Percentiles rank a stretch among this genome's conserved stretches.
Conservation (phyloP, 768 basidiomycete genomes). For the Chalciporus sphaerocephalus region DNA sequence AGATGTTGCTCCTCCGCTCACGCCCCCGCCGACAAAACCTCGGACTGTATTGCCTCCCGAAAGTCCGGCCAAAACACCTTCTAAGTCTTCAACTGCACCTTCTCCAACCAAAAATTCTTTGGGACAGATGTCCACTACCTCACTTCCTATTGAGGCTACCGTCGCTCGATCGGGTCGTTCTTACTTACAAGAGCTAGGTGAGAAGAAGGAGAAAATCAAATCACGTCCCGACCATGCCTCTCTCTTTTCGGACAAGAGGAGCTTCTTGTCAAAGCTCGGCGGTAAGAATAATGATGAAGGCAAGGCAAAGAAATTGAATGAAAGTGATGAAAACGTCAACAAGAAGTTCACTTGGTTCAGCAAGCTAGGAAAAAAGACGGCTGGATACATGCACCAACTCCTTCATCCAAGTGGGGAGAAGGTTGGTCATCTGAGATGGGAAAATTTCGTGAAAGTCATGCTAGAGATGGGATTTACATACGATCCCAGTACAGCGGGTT, state of each 20-base stretch:
- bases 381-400: constrained; percentile 59
- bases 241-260: constrained; percentile 41
- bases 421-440: constrained; percentile 72
- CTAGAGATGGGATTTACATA: constrained; percentile 72
- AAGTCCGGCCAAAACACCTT: constrained; percentile 21
- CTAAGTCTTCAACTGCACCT: constrained; percentile 11
- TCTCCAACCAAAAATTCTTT: constrained; percentile 16
- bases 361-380: constrained; percentile 56
- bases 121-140: constrained; percentile 35
- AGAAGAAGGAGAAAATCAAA: constrained; percentile 64
- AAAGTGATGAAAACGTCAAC: constrained; percentile 13
- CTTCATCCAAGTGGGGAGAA: constrained; percentile 53
- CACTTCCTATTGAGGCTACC: constrained; percentile 44
- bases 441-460: constrained; percentile 78
- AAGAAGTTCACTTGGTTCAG: constrained; percentile 54
- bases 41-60: constrained; percentile 19
- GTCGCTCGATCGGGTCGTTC: constrained; percentile 66
- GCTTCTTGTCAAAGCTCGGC: constrained; percentile 50
- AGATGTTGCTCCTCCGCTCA: constrained; percentile 10
- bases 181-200: constrained; percentile 54
- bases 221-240: constrained; percentile 58
- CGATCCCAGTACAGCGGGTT: constrained; percentile 73
- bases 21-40: constrained; percentile 18
- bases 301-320: constrained; percentile 34
- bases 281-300: constrained; percentile 31